These are phyloP conservation scores for Tricholoma matsutake DNA, from an alignment of 768 basidiomycete genomes.

Conservation along the genomic window DNA sequence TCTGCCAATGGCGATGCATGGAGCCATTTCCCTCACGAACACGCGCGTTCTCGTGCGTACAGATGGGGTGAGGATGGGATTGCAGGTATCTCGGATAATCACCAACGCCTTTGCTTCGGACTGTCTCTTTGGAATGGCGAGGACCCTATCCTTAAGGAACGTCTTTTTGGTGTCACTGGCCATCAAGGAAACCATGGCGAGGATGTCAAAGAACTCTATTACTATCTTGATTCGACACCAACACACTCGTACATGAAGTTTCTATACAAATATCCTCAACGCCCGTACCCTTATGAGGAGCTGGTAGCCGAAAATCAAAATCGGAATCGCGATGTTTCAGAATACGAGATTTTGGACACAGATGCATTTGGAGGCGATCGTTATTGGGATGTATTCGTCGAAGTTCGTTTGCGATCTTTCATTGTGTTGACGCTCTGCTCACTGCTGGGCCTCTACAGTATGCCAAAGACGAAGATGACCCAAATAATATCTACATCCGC, in stretches of 20 bases:
- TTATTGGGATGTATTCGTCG: conserved; percentile 99
- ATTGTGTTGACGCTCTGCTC: conserved; percentile 1
- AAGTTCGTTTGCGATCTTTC: conserved; percentile 52
- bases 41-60: conserved; percentile 90
- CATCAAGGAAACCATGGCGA: conserved; percentile 99
- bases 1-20: conserved; percentile 95
- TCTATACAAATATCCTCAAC: conserved; percentile 97
- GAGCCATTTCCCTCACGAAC: conserved; percentile 93
- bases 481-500: conserved; percentile 85
- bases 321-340: conserved; percentile 79
- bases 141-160: conserved; percentile 95
- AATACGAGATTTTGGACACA: conserved; percentile 93
- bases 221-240: conserved; percentile 97
- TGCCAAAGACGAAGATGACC: conserved; percentile 93
- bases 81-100: conserved; percentile 96
- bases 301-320: conserved; percentile 83
- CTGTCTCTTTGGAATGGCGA: conserved; percentile 93
- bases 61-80: conserved; percentile 99
- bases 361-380: conserved; percentile 88
- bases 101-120: conserved; percentile 88
- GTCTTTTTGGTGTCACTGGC: conserved; percentile 93
- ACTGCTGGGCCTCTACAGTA: conserved; percentile 50
- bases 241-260: conserved; percentile 99
- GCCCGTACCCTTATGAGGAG: conserved; percentile 89
- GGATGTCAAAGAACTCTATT: conserved; percentile 98